Conservation (phyloP, 441 rosid species). For the Adansonia gregorii region DNA sequence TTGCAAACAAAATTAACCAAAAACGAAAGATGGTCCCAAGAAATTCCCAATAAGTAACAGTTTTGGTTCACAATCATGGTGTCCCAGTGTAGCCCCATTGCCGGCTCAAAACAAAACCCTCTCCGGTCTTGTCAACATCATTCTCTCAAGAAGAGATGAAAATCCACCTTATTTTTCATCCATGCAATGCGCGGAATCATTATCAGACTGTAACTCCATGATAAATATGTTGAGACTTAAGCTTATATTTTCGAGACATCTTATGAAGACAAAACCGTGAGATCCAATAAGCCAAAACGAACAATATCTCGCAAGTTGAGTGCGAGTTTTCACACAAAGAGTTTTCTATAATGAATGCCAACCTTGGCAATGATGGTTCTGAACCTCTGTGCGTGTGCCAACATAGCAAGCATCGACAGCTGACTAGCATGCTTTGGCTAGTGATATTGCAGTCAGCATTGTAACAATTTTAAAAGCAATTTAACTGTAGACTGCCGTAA, state of each 20-base stretch:
- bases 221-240: no score
- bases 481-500: background rate
- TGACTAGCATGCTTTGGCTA: background rate
- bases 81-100: conserved; percentile 19
- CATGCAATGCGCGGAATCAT: conserved; percentile 15
- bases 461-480: background rate
- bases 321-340: no score
- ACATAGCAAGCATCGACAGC: background rate
- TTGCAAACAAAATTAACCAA: background rate
- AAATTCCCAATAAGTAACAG: background rate
- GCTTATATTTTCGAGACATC: no score
- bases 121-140: conserved; percentile 34
- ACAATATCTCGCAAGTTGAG: no score
- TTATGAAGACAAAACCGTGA: no score
- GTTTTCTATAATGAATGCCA: background rate
- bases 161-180: conserved; percentile 21
- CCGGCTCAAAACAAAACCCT: conserved; percentile 20
- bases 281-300: no score
- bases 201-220: no score
- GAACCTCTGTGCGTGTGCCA: background rate
- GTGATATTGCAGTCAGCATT: background rate
- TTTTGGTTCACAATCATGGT: background rate
- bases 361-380: background rate
- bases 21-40: conserved; percentile 30
- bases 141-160: background rate